Percentiles rank a stretch among this genome's conserved stretches.
Evolutionary conservation across 768 basidiomycete species (phyloP).

Genomic region (Phylloporus arenicola): DNA sequence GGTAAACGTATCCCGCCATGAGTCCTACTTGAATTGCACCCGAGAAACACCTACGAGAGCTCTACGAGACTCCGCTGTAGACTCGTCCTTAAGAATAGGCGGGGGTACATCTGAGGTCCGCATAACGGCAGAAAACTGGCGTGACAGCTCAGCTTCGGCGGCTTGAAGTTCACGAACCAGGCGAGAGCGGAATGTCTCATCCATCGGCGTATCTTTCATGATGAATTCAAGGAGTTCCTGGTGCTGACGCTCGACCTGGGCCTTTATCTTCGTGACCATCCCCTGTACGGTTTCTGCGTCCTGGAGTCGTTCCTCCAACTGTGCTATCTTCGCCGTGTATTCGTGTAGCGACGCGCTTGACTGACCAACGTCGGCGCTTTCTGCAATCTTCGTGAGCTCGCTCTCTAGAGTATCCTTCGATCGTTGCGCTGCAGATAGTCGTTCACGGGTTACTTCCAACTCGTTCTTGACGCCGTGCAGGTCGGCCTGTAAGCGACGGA

Average conservation of each 20-base stretch:
- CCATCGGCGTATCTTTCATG: constrained; percentile 49
- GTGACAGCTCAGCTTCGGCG: constrained; percentile 41
- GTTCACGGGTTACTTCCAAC: constrained; percentile 48
- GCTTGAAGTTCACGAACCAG: constrained; percentile 59
- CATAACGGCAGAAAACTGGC: constrained; percentile 22
- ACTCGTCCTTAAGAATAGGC: constrained; percentile 30
- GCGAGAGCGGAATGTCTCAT: constrained; percentile 56
- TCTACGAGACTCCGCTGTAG: constrained; percentile 58
- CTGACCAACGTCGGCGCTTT: constrained; percentile 48
- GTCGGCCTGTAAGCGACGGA: constrained; percentile 56
- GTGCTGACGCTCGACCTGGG: constrained; percentile 62
- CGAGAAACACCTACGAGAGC: constrained; percentile 46
- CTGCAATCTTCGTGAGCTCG: constrained; percentile 62
- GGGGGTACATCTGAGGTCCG: constrained; percentile 37
- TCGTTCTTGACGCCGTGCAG: constrained; percentile 53
- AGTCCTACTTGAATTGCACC: not conserved
- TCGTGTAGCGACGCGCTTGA: constrained; percentile 58
- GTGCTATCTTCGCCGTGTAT: constrained; percentile 56
- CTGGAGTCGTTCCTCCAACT: constrained; percentile 57
- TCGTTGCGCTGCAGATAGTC: constrained; percentile 47
- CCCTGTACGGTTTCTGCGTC: constrained; percentile 48
- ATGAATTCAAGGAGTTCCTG: constrained; percentile 68
- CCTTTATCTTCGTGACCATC: constrained; percentile 51
- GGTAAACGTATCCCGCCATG: not conserved
- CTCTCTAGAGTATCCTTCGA: constrained; percentile 63